Evolutionary conservation across 2,329 filamentous ascomycete species (phyloP), one percentile per base, ranked within the genome.

Genomic region (Fusarium liriodendri): DNA sequence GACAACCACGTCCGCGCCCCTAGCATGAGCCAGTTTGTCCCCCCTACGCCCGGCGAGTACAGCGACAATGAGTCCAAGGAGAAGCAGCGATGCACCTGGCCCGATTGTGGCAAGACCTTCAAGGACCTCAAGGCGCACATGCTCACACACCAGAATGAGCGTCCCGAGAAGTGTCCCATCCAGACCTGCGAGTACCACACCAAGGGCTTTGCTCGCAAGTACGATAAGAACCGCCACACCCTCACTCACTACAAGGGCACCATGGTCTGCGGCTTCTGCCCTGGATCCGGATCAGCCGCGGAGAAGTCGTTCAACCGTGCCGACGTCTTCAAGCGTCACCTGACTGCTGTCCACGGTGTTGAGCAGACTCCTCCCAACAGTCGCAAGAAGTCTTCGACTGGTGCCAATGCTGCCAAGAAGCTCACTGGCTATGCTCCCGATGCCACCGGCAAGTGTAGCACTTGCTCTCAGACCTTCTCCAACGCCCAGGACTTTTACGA

Each of bases 401-500:
- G 79, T 45, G 78, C 77, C 52, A 85, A 85, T 74, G 82, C 83
- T 32, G 85, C 82, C 78, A 93, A 93, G 86, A 94, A 93, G 83
- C 86, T 93, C 38, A 90, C 91, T 6, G 90, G 90, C 63, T 94
- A 94, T 79, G 89, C 93, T 22, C 89, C 91, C 68, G 94, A 97
- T 78, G 92, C 94, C 35, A 97, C 95, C 16, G 96, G 95, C 84
- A 98, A 97, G 85, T 98, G 97, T 84, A 98, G 95, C 29, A 98
- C 95, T 60, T 99, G 97, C 84, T 94, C 94, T 16, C 90, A 92
- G 68, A 98, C 93, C 14, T 98, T 98, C 84, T 91, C 90, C 85
- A 98, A 95, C 79, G 95, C 95, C 6, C 96, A 98, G 82, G 96
- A 98, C 85, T 98, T 98, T 85, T 98, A 98, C 83, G 97, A 98